phyloP scores from a whole-genome alignment of 1,284 basidiomycete genomes.

The Stygiomarasmius scandens region DNA sequence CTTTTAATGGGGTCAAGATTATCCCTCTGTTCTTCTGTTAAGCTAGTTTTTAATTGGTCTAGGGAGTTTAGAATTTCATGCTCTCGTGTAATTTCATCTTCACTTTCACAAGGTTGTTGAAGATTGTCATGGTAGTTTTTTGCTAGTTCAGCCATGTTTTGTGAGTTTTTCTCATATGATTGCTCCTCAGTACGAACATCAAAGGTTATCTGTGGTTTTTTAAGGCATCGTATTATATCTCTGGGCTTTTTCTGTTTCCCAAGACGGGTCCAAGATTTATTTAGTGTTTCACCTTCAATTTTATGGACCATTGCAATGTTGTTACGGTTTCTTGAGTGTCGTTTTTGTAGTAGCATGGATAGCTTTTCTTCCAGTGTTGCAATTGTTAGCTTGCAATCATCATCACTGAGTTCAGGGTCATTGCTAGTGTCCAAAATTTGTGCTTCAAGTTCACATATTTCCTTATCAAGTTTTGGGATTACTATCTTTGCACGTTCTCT shows the following conservation, averaged over 20 bases:
- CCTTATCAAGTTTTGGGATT: slow-evolving; percentile 12
- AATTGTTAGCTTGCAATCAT: slow-evolving; percentile 9
- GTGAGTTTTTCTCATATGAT: slow-evolving; percentile 8
- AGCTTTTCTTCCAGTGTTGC: slow-evolving; percentile 9
- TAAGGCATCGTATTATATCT: slow-evolving; percentile 18
- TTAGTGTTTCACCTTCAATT: slow-evolving; percentile 26
- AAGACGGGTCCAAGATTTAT: slow-evolving; percentile 28
- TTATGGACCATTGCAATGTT: slow-evolving; percentile 12
- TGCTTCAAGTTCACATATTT: too few species aligned
- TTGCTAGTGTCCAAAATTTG: slow-evolving; percentile 6
- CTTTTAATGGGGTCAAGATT: slow-evolving; percentile 1
- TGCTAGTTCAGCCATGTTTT: slow-evolving; percentile 21
- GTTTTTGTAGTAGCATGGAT: too few species aligned
- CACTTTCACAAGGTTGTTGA: slow-evolving; percentile 4
- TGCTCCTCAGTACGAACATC: neutral
- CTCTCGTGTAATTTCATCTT: slow-evolving; percentile 4
- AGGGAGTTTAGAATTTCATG: slow-evolving; percentile 9
- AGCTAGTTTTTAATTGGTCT: neutral
- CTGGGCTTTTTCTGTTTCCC: slow-evolving; percentile 20
- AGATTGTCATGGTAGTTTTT: slow-evolving; percentile 22
- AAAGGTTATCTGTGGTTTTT: too few species aligned
- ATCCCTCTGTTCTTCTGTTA: slow-evolving; percentile 10
- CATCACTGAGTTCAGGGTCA: slow-evolving; percentile 7
- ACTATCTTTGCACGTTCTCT: slow-evolving; percentile 9
- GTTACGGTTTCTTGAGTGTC: slow-evolving; percentile 7